These are phyloP conservation scores for Monosporascus cannonballus DNA, from an alignment of 2,329 filamentous ascomycete species.

Conservation along the genomic window DNA sequence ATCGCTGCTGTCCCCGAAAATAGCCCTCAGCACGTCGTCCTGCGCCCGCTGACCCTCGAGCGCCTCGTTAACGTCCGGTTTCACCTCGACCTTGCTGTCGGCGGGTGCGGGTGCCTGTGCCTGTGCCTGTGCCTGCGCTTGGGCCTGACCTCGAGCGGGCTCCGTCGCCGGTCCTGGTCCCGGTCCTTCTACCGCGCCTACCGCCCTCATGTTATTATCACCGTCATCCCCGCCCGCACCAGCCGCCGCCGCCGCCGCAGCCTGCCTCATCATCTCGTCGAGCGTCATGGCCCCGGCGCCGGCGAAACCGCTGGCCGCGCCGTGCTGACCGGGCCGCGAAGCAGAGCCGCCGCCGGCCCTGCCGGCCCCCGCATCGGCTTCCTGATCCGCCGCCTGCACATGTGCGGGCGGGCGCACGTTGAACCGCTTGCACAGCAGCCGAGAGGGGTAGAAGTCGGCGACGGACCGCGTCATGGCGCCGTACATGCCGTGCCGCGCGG, in stretches of 20 bases:
- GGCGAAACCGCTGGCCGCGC: conserved; percentile 4
- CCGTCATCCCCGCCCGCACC: neutral
- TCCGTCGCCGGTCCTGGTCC: conserved; percentile 3
- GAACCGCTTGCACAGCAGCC: conserved; percentile 90
- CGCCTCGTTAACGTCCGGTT: conserved; percentile 72
- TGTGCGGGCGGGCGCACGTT: conserved; percentile 74
- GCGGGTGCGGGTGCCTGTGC: too few species aligned
- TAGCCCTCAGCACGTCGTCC: conserved; percentile 81
- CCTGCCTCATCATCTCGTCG: conserved; percentile 24
- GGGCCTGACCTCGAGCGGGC: too few species aligned
- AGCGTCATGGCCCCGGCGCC: conserved; percentile 21
- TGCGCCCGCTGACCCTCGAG: conserved; percentile 68
- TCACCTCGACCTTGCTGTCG: conserved; percentile 37
- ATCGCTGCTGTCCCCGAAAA: conserved; percentile 84
- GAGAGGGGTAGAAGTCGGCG: conserved; percentile 69
- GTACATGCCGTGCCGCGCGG: conserved; percentile 88
- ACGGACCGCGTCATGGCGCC: conserved; percentile 75
- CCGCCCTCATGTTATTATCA: neutral
- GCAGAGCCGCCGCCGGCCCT: conserved; percentile 14
- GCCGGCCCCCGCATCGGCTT: conserved; percentile 11
- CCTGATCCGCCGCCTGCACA: conserved; percentile 49
- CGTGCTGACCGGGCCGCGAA: conserved; percentile 4
- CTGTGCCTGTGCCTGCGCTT: too few species aligned
- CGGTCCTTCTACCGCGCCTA: neutral
- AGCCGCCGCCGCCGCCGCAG: conserved; percentile 10